Evolutionary conservation across 345 rosid genomes (phyloP), one percentile per base, ranked within the genome.

Genomic region (Dipteronia sinensis): DNA sequence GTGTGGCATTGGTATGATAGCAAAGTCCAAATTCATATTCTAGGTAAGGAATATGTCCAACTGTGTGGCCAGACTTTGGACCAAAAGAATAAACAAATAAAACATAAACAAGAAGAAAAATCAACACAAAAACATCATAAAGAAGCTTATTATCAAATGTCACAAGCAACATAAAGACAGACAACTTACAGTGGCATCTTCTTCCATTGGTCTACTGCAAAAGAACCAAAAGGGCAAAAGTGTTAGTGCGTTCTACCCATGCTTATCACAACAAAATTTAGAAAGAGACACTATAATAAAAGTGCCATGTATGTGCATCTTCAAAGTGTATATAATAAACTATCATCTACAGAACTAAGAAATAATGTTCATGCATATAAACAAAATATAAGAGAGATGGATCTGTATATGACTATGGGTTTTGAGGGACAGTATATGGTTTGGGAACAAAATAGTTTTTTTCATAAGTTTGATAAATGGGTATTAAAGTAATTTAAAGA

Each of bases 201-300:
- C 97, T 27, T 90, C 97, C 97, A 89, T 90, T 17, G 92, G 83
- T 76, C 84, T 73, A 82, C 97, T 89, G 89, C 71, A 81, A 79
- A 71, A 58, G 66, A 64, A 29, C 2, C 6, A 46, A 46, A 49
- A 29, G 49, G 29, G 0, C 46, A 10, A 7, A 40, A 42, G 38
- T 15, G 34, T 23, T 22, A 42, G 68, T 31, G 44, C 4, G 27
- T 31, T 29, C 20, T 31, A 65, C 11, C 16, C 3, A 65, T 4
- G n/a, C 68, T 29, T 65, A 65, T 65, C 44, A 31, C 2, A 65
- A 1, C 3, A 17, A 65, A 27, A 64, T 11, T 23, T 2, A 64
- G 1, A 27, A 64, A 64, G 67, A 3, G 9, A 64, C 6, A 6
- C 58, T 53, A 16, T 53, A 16, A 53, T 53, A 16, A 16, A 53